Conservation (phyloP, 768 basidiomycete species). For the Termitomyces heimii region DNA sequence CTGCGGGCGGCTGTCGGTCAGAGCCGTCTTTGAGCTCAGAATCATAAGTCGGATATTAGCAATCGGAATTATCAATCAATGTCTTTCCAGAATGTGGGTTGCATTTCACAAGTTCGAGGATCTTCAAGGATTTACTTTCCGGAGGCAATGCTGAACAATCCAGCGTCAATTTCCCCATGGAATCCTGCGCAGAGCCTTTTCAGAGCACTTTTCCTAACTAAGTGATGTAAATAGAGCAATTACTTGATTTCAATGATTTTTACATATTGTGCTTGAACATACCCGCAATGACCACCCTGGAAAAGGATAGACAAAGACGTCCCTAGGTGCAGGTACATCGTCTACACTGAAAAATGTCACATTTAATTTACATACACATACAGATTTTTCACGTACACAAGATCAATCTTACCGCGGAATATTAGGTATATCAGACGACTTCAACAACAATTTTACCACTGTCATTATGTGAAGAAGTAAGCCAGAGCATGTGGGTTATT, state of each 20-base stretch:
- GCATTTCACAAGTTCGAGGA: neutral
- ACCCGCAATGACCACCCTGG: neutral
- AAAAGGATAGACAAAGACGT: neutral
- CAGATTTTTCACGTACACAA: neutral
- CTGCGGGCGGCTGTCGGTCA: neutral
- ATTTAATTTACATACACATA: neutral
- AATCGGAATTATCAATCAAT: no score
- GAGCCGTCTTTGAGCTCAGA: neutral
- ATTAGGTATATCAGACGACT: slow-evolving; percentile 19
- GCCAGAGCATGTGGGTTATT: neutral
- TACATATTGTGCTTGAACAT: neutral
- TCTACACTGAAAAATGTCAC: neutral
- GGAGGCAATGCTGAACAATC: neutral
- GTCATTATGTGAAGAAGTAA: neutral
- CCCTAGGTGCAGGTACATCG: neutral
- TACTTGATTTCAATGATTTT: neutral
- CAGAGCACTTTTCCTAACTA: neutral
- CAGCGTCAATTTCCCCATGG: neutral
- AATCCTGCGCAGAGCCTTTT: neutral
- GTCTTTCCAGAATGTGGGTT: neutral
- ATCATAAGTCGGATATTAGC: neutral
- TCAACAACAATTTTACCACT: slow-evolving; percentile 46
- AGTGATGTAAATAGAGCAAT: no score
- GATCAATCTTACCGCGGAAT: neutral
- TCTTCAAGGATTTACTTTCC: neutral